phyloP scores from a whole-genome alignment of 2,329 filamentous ascomycete species.

The Ophiostoma pallidulum region DNA sequence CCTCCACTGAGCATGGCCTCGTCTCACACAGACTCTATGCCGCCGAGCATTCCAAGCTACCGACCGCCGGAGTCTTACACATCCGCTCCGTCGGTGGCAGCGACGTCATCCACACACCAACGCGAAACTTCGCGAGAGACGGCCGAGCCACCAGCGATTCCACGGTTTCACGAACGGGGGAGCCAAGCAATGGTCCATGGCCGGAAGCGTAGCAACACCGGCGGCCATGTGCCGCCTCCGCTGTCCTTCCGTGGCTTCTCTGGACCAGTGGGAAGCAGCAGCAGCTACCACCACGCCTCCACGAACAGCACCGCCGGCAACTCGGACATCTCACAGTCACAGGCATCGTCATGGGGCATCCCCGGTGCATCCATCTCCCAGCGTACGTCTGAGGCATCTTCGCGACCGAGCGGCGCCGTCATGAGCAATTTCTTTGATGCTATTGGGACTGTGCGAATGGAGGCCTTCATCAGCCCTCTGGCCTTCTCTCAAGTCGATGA shows the following conservation, averaged over 20 bases:
- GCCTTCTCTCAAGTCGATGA: slow-evolving; percentile 36
- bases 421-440: slow-evolving; percentile 67
- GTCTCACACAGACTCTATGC: slow-evolving; percentile 32
- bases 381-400: slow-evolving; percentile 48
- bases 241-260: slow-evolving; percentile 74
- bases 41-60: slow-evolving; percentile 41
- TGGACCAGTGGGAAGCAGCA: slow-evolving; percentile 33
- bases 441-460: slow-evolving; percentile 89
- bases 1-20: slow-evolving; percentile 20
- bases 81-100: slow-evolving; percentile 17
- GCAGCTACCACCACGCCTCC: slow-evolving; percentile 34
- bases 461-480: slow-evolving; percentile 76
- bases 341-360: slow-evolving; percentile 34
- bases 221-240: slow-evolving; percentile 60
- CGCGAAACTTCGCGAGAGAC: slow-evolving; percentile 47
- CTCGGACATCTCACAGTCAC: slow-evolving; percentile 45
- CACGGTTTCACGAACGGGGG: slow-evolving; percentile 50
- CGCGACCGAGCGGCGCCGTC: slow-evolving; percentile 28
- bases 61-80: slow-evolving; percentile 30
- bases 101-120: slow-evolving; percentile 28
- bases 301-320: slow-evolving; percentile 50
- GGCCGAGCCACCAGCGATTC: slow-evolving; percentile 63
- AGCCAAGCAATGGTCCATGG: slow-evolving; percentile 48
- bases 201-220: slow-evolving; percentile 84
- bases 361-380: slow-evolving; percentile 26